These are phyloP conservation scores for Salvia sclarea DNA, from an alignment of 305 asterid species.

Conservation along the genomic window DNA sequence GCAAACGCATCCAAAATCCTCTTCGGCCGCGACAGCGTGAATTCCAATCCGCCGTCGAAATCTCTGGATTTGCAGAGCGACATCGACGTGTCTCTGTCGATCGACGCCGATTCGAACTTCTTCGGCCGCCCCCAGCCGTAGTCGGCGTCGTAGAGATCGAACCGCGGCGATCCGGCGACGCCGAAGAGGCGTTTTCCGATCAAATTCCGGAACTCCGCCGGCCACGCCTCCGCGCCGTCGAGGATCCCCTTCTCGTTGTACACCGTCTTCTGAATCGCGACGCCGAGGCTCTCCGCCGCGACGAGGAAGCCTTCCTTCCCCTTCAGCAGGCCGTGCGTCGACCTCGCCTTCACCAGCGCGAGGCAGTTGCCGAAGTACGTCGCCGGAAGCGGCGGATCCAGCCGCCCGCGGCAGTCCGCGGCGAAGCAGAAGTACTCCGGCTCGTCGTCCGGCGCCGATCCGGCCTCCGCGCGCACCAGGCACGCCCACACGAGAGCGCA, in stretches of 20 bases:
- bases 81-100: constrained; percentile 49
- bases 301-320: constrained; percentile 49
- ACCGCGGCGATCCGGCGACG: constrained; percentile 58
- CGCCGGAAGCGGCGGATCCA: constrained; percentile 50
- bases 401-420: constrained; percentile 55
- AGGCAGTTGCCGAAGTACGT: constrained; percentile 58
- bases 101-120: constrained; percentile 52
- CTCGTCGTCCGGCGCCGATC: constrained; percentile 42
- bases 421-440: constrained; percentile 54
- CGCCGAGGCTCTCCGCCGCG: constrained; percentile 47
- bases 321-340: constrained; percentile 42
- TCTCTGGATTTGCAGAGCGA: constrained; percentile 53
- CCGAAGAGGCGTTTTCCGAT: constrained; percentile 47
- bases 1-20: constrained; percentile 51
- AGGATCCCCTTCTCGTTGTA: constrained; percentile 49
- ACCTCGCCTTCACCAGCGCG: constrained; percentile 43
- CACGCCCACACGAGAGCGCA: constrained; percentile 53
- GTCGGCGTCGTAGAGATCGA: constrained; percentile 58
- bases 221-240: constrained; percentile 56
- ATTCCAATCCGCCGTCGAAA: constrained; percentile 52
- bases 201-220: constrained; percentile 43
- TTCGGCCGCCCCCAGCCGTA: constrained; percentile 64
- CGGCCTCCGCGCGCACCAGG: constrained; percentile 41
- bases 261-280: constrained; percentile 42
- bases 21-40: constrained; percentile 50